Conservation (phyloP, 208 protist species). For the Trypanosoma vivax region DNA sequence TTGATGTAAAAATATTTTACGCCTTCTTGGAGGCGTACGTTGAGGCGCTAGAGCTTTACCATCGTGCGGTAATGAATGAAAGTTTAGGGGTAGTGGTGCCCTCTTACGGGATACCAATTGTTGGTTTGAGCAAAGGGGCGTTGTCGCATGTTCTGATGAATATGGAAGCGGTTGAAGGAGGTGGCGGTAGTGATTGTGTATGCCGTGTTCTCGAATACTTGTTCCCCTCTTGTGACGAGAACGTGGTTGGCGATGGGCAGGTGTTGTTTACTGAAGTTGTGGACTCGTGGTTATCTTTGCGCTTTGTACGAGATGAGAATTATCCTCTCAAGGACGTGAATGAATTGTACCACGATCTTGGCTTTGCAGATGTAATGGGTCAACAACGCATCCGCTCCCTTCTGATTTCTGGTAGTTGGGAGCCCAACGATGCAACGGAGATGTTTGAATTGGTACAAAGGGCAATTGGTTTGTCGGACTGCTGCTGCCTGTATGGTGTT, state of each 20-base stretch:
- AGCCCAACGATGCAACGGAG: background rate
- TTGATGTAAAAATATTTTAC: constrained; percentile 8
- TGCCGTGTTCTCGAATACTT: background rate
- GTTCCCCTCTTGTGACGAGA: background rate
- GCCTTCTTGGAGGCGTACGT: constrained; percentile 14
- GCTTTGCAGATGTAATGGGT: background rate
- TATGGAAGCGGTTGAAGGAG: background rate
- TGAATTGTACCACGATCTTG: constrained; percentile 11
- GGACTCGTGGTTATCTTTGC: background rate
- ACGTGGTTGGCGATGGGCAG: background rate
- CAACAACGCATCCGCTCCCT: background rate
- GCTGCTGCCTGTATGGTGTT: constrained; percentile 1
- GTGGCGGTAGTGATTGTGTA: background rate
- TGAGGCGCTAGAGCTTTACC: constrained; percentile 15
- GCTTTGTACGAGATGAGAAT: background rate
- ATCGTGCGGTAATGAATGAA: background rate
- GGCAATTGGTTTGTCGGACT: background rate
- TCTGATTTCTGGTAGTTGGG: background rate
- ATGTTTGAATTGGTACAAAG: constrained; percentile 3
- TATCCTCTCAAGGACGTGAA: background rate
- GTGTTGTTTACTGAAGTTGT: constrained; percentile 4
- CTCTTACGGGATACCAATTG: constrained; percentile 2
- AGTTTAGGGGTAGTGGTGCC: background rate
- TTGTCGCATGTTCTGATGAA: background rate
- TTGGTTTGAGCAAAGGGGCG: background rate